Evolutionary conservation across 1,284 basidiomycete species (phyloP).

Genomic region (Sporisorium exsertum): DNA sequence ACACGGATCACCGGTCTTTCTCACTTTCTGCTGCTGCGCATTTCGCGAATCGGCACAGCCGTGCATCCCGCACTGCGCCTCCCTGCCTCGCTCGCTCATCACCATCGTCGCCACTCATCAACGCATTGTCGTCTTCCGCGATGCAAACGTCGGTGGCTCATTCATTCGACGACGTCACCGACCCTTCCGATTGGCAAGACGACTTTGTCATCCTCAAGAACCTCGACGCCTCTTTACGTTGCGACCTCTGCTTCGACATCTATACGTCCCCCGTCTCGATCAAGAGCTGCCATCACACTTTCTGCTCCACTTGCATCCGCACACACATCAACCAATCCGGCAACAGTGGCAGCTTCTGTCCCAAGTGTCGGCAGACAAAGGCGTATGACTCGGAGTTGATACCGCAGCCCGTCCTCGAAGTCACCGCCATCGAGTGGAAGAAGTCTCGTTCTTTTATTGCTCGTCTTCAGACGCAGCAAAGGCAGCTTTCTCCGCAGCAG

Average conservation of each 20-base stretch:
- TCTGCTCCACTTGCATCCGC: constrained; percentile 66
- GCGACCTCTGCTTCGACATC: constrained; percentile 65
- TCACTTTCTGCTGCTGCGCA: not conserved
- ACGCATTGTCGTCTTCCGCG: not conserved
- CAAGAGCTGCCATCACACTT: constrained; percentile 61
- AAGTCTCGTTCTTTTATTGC: constrained; percentile 29
- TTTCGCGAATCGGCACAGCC: constrained; percentile 1
- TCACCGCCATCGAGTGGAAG: constrained; percentile 60
- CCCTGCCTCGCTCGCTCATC: not conserved
- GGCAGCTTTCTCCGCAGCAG: not conserved
- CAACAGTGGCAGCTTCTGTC: constrained; percentile 59
- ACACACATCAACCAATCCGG: constrained; percentile 66
- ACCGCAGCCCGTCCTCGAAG: constrained; percentile 58
- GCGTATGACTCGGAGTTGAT: constrained; percentile 63
- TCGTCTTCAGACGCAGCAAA: constrained; percentile 20
- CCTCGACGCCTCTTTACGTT: constrained; percentile 60
- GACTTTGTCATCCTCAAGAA: constrained; percentile 49
- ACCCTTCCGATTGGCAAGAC: constrained; percentile 63
- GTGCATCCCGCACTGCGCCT: not conserved
- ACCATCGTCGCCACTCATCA: not conserved
- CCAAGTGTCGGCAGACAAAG: constrained; percentile 65
- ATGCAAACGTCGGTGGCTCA: constrained; percentile 25
- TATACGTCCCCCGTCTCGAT: constrained; percentile 63
- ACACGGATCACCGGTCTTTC: not conserved
- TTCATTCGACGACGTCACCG: constrained; percentile 54